Conservation (phyloP, 2,329 filamentous ascomycete species). For the Penicillium sp. region DNA sequence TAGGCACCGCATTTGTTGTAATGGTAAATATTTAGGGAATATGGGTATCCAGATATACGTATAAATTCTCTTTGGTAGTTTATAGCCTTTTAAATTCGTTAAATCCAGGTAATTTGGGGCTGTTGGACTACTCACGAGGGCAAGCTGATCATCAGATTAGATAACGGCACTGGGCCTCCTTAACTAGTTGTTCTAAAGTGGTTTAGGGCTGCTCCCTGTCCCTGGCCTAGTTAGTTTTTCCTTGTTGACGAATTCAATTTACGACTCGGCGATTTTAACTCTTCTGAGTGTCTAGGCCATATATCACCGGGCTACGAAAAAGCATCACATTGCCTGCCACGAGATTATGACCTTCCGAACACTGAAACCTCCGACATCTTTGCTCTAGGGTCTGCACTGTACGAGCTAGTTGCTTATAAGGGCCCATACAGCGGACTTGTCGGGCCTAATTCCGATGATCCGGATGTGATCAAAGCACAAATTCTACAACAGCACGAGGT, state of each 20-base stretch:
- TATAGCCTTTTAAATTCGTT: neutral
- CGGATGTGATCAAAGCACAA: slow-evolving; percentile 5
- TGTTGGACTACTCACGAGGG: neutral
- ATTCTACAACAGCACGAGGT: slow-evolving; percentile 1
- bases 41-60: neutral
- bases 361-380: too few species aligned
- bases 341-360: too few species aligned
- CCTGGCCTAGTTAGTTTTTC: too few species aligned
- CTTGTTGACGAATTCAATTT: too few species aligned
- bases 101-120: neutral
- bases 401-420: too few species aligned
- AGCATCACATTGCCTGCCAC: too few species aligned
- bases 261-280: too few species aligned
- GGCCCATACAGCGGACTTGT: neutral
- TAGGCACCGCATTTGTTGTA: neutral
- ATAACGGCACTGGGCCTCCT: slow-evolving; percentile 7
- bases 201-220: too few species aligned
- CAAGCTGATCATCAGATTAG: slow-evolving; percentile 23
- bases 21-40: neutral
- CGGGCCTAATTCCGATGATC: slow-evolving; percentile 3
- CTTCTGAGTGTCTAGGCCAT: too few species aligned
- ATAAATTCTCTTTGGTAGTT: neutral
- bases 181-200: neutral
- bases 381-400: too few species aligned
- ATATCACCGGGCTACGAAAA: too few species aligned